Base-by-base conservation (phyloP, 495 filamentous ascomycete species). In the Penicillium diatomitis region DNA sequence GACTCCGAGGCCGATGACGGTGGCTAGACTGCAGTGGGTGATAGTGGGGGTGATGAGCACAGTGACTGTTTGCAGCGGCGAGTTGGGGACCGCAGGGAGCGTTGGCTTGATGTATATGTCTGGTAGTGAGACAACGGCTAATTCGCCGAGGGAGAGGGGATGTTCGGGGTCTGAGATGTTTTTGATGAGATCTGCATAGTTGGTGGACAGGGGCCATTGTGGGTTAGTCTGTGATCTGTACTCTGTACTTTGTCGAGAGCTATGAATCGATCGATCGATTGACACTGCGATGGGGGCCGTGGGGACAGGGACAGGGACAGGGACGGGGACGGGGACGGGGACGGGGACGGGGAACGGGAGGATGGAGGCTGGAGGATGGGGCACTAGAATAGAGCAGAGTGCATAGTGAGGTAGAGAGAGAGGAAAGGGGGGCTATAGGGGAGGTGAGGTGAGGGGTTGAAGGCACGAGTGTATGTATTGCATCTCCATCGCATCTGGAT, bases 111-210 rank as follows among this genome's bases (percentile, higher is more conserved):
- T 83, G 50, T 78, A 72, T 56, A 97, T 96, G 61, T 98, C 92
- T 7, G 88, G 86, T 6, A 98, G 82, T 41, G 88, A 94, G 41
- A 97, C 88, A 9, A 98, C 94, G 8, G 90, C 88, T 36, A 98
- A 73, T 53, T 90, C 88, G 40, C 89, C 94, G 28, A 98, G 77
- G 0, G 90, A 94, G 10, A 96, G 79, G 27, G 92, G 92, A 57
- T 97, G 92, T 69, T 98, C 92, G 2, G 92, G 92, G 65, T 98
- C 92, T 29, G 88, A 90, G 53, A 98, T 95, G 44, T 85, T 82
- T 40, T 89, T 86, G 49, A 98, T 89, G 33, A 97, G 79, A 69
- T 98, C 92, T 95, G 20, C 41, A 44, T 30, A 33, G 35, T 40
- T 20, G 20, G 2, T 20, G 20, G 20, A 20, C 20, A 20, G 20